Conservation (phyloP, 805 yeast genomes). For the Candida arabinofermentans region DNA sequence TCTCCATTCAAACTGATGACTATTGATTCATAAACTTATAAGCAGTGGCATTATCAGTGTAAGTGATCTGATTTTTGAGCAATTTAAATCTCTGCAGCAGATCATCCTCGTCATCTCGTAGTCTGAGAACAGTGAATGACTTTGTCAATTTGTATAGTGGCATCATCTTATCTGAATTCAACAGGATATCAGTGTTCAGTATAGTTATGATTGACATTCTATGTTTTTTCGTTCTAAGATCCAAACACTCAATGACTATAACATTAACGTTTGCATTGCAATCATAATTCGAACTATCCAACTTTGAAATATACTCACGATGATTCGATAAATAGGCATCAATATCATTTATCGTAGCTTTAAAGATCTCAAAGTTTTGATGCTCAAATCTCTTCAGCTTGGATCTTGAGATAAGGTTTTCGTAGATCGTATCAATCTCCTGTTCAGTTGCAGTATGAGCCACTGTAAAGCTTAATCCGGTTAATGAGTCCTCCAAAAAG, state of each 20-base stretch:
- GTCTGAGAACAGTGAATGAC: neutral
- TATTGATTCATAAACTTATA: neutral
- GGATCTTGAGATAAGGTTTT: neutral
- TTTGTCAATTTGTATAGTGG: neutral
- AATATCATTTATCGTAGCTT: neutral
- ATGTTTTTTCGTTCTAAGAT: neutral
- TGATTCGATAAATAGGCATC: neutral
- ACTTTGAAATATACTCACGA: neutral
- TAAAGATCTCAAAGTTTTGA: neutral
- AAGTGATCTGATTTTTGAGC: neutral
- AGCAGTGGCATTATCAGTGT: neutral
- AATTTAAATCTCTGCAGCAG: neutral
- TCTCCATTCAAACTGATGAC: neutral
- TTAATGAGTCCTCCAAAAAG: slow-evolving; percentile 8
- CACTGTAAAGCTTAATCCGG: slow-evolving; percentile 10
- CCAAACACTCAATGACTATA: neutral
- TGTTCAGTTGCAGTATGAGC: neutral
- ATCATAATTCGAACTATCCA: neutral
- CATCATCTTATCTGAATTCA: too few species aligned
- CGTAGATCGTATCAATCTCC: neutral
- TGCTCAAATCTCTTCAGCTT: neutral
- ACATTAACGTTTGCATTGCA: neutral
- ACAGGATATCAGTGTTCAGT: too few species aligned
- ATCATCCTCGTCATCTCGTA: neutral
- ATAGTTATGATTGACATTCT: neutral